phyloP scores from a whole-genome alignment of 257 asterid species.

The Nicotiana otophora region DNA sequence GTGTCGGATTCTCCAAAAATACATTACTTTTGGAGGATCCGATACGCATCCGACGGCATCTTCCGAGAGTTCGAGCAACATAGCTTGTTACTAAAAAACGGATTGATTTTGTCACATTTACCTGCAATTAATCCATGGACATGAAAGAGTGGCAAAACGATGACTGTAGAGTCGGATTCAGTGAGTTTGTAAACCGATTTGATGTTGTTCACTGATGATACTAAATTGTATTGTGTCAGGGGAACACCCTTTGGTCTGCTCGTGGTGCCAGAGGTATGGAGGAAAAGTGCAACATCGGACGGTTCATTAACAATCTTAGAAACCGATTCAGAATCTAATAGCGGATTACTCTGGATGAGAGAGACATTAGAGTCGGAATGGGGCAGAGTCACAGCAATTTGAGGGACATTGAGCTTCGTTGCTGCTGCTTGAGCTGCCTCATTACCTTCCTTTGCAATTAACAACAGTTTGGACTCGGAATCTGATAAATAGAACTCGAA shows the following conservation, averaged over 20 bases:
- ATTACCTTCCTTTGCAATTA: slow-evolving; percentile 78
- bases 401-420: slow-evolving; percentile 70
- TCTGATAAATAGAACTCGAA: slow-evolving; percentile 85
- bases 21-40: too few species aligned
- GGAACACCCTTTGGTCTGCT: slow-evolving; percentile 99
- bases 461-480: slow-evolving; percentile 65
- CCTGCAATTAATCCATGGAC: slow-evolving; percentile 85
- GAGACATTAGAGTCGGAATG: slow-evolving; percentile 37
- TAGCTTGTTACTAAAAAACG: not conserved
- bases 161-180: slow-evolving; percentile 80
- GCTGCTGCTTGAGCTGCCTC: slow-evolving; percentile 87
- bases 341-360: slow-evolving; percentile 34
- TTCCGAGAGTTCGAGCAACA: too few species aligned
- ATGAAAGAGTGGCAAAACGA: slow-evolving; percentile 85
- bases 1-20: too few species aligned
- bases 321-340: slow-evolving; percentile 29
- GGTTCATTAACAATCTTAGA: slow-evolving; percentile 58
- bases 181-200: slow-evolving; percentile 64
- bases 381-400: slow-evolving; percentile 46
- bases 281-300: slow-evolving; percentile 74
- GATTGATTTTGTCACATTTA: not conserved
- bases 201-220: slow-evolving; percentile 67
- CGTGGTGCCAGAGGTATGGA: slow-evolving; percentile 98
- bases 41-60: too few species aligned
- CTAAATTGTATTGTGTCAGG: slow-evolving; percentile 67